phyloP scores from a whole-genome alignment of 2,329 filamentous ascomycete genomes.

The Pseudocercospora cruenta region DNA sequence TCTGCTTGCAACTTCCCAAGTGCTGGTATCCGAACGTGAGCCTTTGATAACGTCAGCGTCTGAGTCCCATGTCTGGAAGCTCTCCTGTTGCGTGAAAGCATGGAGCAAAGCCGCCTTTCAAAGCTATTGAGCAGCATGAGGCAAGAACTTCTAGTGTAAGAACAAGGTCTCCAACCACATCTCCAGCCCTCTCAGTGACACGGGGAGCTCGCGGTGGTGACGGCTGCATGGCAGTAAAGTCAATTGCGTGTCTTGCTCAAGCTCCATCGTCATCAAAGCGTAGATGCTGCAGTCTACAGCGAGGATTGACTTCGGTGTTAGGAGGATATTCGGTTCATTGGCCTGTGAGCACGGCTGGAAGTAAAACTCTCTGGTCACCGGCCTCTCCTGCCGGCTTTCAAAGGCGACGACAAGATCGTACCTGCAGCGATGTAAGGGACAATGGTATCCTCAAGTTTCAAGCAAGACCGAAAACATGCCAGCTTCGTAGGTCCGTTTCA shows the following conservation, averaged over 20 bases:
- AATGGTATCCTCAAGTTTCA: too few species aligned
- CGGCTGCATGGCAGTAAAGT: background rate
- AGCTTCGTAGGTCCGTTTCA: background rate
- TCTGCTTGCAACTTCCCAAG: too few species aligned
- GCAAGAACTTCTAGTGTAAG: too few species aligned
- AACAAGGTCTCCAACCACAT: too few species aligned
- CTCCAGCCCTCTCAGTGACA: too few species aligned
- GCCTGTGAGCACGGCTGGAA: background rate
- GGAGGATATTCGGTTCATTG: background rate
- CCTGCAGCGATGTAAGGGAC: too few species aligned
- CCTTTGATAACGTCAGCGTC: too few species aligned
- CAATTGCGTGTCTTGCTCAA: background rate
- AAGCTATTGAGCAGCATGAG: too few species aligned
- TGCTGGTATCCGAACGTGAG: too few species aligned
- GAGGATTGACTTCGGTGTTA: background rate
- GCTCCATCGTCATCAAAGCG: background rate
- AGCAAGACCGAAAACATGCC: background rate
- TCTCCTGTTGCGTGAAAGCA: too few species aligned
- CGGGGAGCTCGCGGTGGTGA: background rate
- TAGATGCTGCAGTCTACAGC: background rate
- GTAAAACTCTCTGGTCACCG: background rate
- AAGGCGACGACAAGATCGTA: background rate
- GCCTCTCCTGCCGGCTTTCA: background rate
- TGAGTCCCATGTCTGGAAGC: too few species aligned
- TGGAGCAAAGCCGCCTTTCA: too few species aligned